Conservation (phyloP, 371 early-diverging fungal species). For the Mucor saturninus region DNA sequence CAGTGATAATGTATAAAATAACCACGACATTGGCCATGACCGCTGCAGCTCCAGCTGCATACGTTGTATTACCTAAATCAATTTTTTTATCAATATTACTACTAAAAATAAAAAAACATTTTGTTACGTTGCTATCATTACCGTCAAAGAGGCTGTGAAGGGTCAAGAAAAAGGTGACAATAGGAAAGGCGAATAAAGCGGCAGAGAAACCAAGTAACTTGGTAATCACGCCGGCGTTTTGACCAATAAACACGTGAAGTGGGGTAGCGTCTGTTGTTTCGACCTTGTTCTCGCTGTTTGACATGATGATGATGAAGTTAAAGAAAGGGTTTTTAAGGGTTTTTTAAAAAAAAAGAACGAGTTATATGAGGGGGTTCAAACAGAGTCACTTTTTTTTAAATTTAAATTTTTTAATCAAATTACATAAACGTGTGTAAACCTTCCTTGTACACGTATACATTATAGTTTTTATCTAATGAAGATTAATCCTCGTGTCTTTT, state of each 20-base stretch:
- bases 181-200: constrained; percentile 49
- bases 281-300: not conserved
- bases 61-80: constrained; percentile 50
- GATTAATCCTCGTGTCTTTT: constrained; percentile 69
- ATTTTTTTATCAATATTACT: not conserved
- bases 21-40: constrained; percentile 50
- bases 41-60: constrained; percentile 53
- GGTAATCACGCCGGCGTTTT: constrained; percentile 26
- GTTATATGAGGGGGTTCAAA: constrained; percentile 11
- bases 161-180: constrained; percentile 47
- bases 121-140: constrained; percentile 27
- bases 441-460: not conserved
- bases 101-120: not conserved
- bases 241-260: constrained; percentile 6
- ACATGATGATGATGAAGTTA: not conserved
- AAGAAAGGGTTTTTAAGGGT: too few relatives aligned
- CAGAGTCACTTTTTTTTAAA: not conserved
- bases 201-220: constrained; percentile 53
- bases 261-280: not conserved
- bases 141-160: constrained; percentile 51
- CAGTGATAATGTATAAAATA: constrained; percentile 42
- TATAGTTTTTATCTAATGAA: constrained; percentile 37
- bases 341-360: not conserved
- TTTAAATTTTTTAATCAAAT: not conserved
- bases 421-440: constrained; percentile 8